Percentiles rank a stretch among this genome's conserved stretches.
Conservation (phyloP, 495 filamentous ascomycete species). For the Lasiosphaeris hirsuta region DNA sequence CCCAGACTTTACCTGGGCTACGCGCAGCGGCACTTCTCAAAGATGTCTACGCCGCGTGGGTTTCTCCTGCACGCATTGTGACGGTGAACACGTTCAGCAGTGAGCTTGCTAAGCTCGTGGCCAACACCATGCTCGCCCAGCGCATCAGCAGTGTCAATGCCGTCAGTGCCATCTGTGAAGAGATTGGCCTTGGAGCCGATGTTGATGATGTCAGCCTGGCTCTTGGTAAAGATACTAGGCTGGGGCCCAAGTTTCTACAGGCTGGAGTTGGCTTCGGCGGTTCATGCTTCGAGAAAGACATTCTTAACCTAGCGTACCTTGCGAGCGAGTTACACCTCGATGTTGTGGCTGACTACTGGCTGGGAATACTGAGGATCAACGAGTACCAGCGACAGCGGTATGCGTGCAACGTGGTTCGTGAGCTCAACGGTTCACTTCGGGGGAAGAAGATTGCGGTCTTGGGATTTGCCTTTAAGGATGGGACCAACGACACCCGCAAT, state of each 20-base stretch:
- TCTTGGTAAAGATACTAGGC: slow-evolving; percentile 67
- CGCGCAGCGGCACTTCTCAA: slow-evolving; percentile 61
- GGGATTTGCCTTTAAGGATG: slow-evolving; percentile 80
- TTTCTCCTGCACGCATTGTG: slow-evolving; percentile 61
- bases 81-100: slow-evolving; percentile 76
- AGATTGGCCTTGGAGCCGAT: slow-evolving; percentile 61
- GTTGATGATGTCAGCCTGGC: slow-evolving; percentile 67
- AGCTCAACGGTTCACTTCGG: slow-evolving; percentile 65
- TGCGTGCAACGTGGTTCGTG: slow-evolving; percentile 57
- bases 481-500: slow-evolving; percentile 75
- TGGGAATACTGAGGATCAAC: slow-evolving; percentile 69
- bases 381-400: slow-evolving; percentile 72
- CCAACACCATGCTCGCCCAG: slow-evolving; percentile 80
- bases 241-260: slow-evolving; percentile 73
- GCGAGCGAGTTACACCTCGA: slow-evolving; percentile 65
- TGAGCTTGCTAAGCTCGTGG: slow-evolving; percentile 75
- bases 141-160: slow-evolving; percentile 82
- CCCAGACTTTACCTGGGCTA: slow-evolving; percentile 51
- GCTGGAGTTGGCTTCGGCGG: slow-evolving; percentile 78
- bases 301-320: slow-evolving; percentile 71
- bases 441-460: slow-evolving; percentile 72
- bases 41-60: slow-evolving; percentile 69
- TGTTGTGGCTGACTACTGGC: slow-evolving; percentile 77
- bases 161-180: slow-evolving; percentile 75
- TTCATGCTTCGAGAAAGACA: slow-evolving; percentile 80